phyloP scores from a whole-genome alignment of 805 yeast species.

The Yarrowia osloensis region DNA sequence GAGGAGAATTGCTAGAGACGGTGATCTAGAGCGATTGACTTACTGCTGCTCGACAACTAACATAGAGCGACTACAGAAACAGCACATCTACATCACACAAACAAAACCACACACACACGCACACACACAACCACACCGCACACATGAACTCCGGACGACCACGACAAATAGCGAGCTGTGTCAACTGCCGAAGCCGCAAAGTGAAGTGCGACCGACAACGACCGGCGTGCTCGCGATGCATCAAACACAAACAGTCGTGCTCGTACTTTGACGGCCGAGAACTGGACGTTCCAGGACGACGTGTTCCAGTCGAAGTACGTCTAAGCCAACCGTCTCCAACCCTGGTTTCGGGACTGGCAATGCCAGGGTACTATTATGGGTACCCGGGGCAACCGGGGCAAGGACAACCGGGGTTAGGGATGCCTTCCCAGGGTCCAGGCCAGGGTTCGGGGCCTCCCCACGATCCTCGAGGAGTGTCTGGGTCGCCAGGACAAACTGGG shows the following conservation, averaged over 20 bases:
- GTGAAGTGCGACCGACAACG: conserved; percentile 15
- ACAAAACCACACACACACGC: too few relatives aligned
- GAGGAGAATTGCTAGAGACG: too few relatives aligned
- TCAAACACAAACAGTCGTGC: conserved; percentile 12
- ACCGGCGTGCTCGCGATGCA: conserved; percentile 9
- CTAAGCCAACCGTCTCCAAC: neutral
- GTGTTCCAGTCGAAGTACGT: conserved; percentile 1
- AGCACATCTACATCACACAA: too few relatives aligned
- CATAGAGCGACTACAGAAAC: too few relatives aligned
- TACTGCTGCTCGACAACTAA: too few relatives aligned
- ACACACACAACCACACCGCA: too few relatives aligned
- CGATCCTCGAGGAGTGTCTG: neutral
- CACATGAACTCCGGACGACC: conserved; percentile 6
- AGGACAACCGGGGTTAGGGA: neutral
- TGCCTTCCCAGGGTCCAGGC: neutral
- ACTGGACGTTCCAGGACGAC: neutral
- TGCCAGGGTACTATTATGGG: neutral
- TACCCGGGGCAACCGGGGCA: neutral
- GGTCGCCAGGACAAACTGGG: neutral
- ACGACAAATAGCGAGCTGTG: conserved; percentile 11
- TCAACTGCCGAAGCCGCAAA: conserved; percentile 23
- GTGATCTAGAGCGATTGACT: too few relatives aligned
- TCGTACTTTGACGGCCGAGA: conserved; percentile 11
- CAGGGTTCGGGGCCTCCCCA: neutral
- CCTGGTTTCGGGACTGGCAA: neutral